Base-by-base conservation (phyloP, 2,329 filamentous ascomycete species). In the Colletotrichum musicola region DNA sequence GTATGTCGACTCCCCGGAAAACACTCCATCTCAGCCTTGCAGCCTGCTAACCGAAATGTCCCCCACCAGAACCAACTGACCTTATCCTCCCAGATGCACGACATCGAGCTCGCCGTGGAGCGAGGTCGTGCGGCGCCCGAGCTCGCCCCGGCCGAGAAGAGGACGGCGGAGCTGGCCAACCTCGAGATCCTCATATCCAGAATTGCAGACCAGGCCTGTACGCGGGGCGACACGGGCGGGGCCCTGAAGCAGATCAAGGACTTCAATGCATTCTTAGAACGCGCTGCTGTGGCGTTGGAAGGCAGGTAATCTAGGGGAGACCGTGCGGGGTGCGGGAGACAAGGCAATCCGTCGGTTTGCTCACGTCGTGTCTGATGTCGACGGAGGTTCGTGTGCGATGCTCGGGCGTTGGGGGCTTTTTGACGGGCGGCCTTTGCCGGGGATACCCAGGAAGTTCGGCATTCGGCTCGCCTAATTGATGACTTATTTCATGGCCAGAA, bases 221-320 rank as follows among this genome's bases (percentile, higher is more conserved):
- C 80, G 46, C 77, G 78, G 20, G 82, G 84, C 59, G 79, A 81
- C 9, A 80, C 81, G 1, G 87, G 87, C 22, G 87, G 87, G 2
- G 78, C 85, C 4, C 78, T 91, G 71, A 83, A 81, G 67, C 85
- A 88, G 74, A 84, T 91, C 62, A 84, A 80, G 68, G 85, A 88
- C 55, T 91, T 91, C 73, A 92, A 91, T 71, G 83, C 83, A 38
- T 89, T 91, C 71, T 78, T 92, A 56, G 89, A 91, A 75, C 83
- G 89, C 22, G 83, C 88, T 6, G 89, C 88, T 2, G 77, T 81
- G 35, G 86, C 84, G 38, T 78, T 92, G 50, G 89, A 90, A 76
- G 42, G 53, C 38, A 60, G 69, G 47, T 38, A 35, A 20, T 20
- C 16, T 14, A 12, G 35, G 30, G n/a, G 4, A 13, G 25, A 27